phyloP scores from a whole-genome alignment of 306 rosid species.

The Cucurbita maxima region DNA sequence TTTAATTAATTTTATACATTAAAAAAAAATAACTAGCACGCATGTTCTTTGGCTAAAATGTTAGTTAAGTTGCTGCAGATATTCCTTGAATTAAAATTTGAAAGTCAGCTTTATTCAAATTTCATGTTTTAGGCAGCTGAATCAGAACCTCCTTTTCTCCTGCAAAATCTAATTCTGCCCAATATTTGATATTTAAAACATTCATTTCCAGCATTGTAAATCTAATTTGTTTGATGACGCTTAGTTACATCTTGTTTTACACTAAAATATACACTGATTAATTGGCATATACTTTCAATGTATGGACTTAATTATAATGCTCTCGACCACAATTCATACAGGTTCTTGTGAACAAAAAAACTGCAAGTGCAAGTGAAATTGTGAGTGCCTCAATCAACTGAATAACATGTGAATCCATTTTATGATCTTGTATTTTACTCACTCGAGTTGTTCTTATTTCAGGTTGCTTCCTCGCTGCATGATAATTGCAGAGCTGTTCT shows the following conservation, averaged over 20 bases:
- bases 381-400: conserved; percentile 37
- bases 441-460: conserved; percentile 19
- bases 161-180: neutral
- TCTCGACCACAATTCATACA: conserved; percentile 26
- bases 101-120: neutral
- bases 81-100: neutral
- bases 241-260: neutral
- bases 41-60: neutral
- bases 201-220: neutral
- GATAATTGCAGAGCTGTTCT: conserved; percentile 94
- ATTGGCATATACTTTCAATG: neutral
- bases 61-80: neutral
- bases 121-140: neutral
- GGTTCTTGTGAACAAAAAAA: conserved; percentile 82
- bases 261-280: neutral
- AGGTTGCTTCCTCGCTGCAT: conserved; percentile 99
- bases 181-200: neutral
- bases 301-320: conserved; percentile 7
- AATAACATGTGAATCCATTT: conserved; percentile 7
- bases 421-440: neutral
- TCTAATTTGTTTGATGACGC: neutral
- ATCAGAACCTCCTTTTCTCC: neutral
- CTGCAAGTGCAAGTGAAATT: conserved; percentile 99
- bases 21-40: neutral
- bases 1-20: neutral